Percentiles rank a stretch among this genome's conserved stretches.
Conservation (phyloP, 805 yeast species). For the Saccharomyces eubayanus region DNA sequence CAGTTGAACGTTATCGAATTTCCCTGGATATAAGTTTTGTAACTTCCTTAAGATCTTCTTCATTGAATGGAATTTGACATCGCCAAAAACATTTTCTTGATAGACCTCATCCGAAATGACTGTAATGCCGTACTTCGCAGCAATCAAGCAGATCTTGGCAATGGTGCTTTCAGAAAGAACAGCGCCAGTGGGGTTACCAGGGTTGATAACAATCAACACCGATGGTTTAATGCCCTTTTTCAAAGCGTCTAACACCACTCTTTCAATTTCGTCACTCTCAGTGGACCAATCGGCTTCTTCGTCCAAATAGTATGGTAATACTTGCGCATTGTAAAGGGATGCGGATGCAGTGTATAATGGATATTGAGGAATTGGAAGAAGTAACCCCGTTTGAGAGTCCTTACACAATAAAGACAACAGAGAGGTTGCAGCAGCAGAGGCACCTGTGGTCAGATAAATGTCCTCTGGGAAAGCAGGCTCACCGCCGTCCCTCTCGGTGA, state of each 20-base stretch:
- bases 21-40: conserved; percentile 43
- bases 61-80: conserved; percentile 69
- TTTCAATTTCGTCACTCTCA: conserved; percentile 54
- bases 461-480: conserved; percentile 54
- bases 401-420: conserved; percentile 61
- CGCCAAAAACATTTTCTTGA: conserved; percentile 81
- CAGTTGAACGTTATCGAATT: conserved; percentile 66
- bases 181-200: conserved; percentile 98
- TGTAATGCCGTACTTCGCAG: conserved; percentile 77
- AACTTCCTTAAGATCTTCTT: conserved; percentile 66
- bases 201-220: conserved; percentile 86
- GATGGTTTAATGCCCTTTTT: conserved; percentile 54
- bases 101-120: conserved; percentile 96
- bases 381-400: conserved; percentile 61
- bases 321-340: conserved; percentile 68
- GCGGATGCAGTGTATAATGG: conserved; percentile 92
- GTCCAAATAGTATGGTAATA: conserved; percentile 77
- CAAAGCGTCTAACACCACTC: conserved; percentile 40
- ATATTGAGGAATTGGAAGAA: conserved; percentile 96
- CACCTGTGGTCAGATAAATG: conserved; percentile 85
- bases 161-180: conserved; percentile 59
- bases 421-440: conserved; percentile 85
- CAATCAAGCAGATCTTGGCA: conserved; percentile 60
- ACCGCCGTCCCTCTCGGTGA: conserved; percentile 74
- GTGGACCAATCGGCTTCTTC: conserved; percentile 82